Conservation (phyloP, 2,329 filamentous ascomycete species). For the Rhinocladiella mackenziei region DNA sequence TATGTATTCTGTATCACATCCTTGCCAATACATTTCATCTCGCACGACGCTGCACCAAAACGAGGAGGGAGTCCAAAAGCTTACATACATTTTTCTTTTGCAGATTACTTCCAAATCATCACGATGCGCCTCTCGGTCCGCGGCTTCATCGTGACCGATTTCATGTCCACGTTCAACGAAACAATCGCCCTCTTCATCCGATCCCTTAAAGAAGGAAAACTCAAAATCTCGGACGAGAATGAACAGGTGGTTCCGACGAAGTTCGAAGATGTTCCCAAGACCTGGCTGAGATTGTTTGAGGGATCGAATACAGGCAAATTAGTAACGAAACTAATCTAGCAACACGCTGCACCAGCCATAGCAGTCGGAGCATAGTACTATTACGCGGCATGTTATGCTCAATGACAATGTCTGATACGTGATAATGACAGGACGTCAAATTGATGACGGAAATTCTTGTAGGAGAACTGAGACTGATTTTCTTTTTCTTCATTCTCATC, state of each 20-base stretch:
- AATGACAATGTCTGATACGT: too few species aligned
- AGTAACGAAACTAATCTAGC: slow-evolving; percentile 24
- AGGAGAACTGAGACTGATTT: too few species aligned
- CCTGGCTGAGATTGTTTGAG: slow-evolving; percentile 54
- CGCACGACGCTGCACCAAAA: neutral
- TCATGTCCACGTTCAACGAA: slow-evolving; percentile 59
- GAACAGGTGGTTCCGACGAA: slow-evolving; percentile 52
- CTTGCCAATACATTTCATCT: too few species aligned
- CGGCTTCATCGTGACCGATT: slow-evolving; percentile 46
- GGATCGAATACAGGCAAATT: slow-evolving; percentile 67
- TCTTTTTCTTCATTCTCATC: too few species aligned
- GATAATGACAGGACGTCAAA: too few species aligned
- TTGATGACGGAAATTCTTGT: too few species aligned
- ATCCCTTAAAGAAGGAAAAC: slow-evolving; percentile 63
- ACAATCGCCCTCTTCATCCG: slow-evolving; percentile 59
- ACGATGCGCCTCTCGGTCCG: slow-evolving; percentile 26
- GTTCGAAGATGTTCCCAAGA: slow-evolving; percentile 50
- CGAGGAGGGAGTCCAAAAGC: neutral
- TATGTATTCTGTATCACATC: slow-evolving; percentile 2
- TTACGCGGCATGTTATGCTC: too few species aligned
- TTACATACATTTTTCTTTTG: neutral
- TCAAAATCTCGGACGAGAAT: slow-evolving; percentile 54
- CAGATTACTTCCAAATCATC: slow-evolving; percentile 52
- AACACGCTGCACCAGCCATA: too few species aligned
- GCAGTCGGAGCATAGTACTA: too few species aligned